Evolutionary conservation across 2,329 filamentous ascomycete species (phyloP), one percentile per base, ranked within the genome.

Genomic region (Eutypa lata): DNA sequence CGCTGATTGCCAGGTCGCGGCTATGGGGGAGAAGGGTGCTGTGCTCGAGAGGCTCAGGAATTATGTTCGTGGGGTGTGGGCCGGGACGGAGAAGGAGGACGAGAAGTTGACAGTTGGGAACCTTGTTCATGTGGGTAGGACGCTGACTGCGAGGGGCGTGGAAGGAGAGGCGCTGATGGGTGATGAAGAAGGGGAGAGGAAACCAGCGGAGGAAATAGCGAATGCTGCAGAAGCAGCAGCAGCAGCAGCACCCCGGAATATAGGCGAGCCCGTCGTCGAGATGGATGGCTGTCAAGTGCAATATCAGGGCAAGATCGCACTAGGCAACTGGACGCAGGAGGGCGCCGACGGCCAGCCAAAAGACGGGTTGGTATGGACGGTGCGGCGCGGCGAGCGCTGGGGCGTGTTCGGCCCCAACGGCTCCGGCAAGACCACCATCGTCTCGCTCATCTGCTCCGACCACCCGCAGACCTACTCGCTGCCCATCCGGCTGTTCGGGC

Each of bases 401-500:
- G 93, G 90, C 3, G 82, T 97, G 18, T 94, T 99, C 65, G 94
- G 94, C 0, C 88, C 92, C 31, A 97, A 99, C 62, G 94, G 89
- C 13, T 96, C 91, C 1, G 94, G 94, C 18, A 99, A 99, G 75
- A 99, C 94, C 0, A 99, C 94, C 0, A 80, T 99, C 38, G 82
- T 97, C 26, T 94, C 91, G 5, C 79, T 99, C 6, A 89, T 99
- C 54, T 95, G 90, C 54, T 97, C 93, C 1, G 94, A 99, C 65
- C 94, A 99, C 63, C 94, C 94, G 0, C 93, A 97, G 70, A 86
- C 92, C 0, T 99, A 97, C 69, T 90, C 90, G 0, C 82, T 92
- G 22, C 92, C 93, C 0, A 87, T 99, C 55, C 87, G 83, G 61
- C 78, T 97, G 14, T 97, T 99, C 67, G 91, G 91, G 1, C 84